Percentiles rank a stretch among this genome's conserved stretches.
Evolutionary conservation across 805 yeast genomes (phyloP).

Genomic region (Yamadazyma akitaensis): DNA sequence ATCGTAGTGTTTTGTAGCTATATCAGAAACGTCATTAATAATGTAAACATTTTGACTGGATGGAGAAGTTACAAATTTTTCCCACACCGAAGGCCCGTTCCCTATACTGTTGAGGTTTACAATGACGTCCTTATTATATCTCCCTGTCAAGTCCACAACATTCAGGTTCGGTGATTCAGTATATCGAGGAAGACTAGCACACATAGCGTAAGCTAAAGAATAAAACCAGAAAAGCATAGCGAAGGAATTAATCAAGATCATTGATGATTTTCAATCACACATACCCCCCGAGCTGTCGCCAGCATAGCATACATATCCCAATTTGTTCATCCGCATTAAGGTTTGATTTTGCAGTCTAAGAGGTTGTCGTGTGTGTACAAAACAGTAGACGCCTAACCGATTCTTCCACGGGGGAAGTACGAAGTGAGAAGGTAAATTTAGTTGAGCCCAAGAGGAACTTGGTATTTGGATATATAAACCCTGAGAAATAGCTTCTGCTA

Average conservation of each 20-base stretch:
- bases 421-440: no score
- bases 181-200: not conserved
- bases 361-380: no score
- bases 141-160: not conserved
- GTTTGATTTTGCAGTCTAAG: not conserved
- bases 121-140: not conserved
- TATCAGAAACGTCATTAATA: slow-evolving; percentile 1
- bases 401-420: no score
- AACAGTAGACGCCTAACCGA: no score
- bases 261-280: no score
- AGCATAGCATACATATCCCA: not conserved
- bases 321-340: not conserved
- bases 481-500: no score
- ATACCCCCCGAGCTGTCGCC: not conserved
- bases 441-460: no score
- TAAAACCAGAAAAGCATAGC: not conserved
- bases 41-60: slow-evolving; percentile 1
- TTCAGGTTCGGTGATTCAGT: not conserved
- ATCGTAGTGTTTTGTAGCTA: not conserved
- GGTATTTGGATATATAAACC: no score
- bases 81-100: not conserved
- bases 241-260: not conserved
- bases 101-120: not conserved
- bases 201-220: not conserved
- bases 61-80: not conserved